Base-by-base conservation (phyloP, 1,284 basidiomycete species). In the Vanrija sp. region DNA sequence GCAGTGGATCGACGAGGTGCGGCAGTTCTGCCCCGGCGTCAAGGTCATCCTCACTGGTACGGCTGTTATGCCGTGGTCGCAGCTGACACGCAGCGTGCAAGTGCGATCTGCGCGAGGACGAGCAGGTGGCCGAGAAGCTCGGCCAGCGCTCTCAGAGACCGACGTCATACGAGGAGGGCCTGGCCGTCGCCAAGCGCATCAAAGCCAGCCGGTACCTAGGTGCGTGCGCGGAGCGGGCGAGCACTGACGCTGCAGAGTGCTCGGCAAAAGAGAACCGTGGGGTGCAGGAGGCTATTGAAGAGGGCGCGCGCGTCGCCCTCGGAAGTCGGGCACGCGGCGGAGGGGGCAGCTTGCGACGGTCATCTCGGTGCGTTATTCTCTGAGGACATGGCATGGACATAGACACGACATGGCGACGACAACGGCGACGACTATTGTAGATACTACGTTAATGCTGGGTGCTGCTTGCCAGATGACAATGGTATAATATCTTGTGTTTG, bases 201-300 rank as follows among this genome's bases (percentile, higher is more conserved):
- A 84, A 89, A 66, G 93, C 93, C 0, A 89, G 85, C 47, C 83
- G 92, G 42, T 97, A 96, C 77, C 81, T 96, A 3, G 92, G 91
- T 92, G 59, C 44, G 84, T 78, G 3, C 22, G 37, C 4, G 10
- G 12, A 10, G 16, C 35, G 16, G 41, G 20, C 52, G 35, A 47
- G 9, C 31, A 31, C 53, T 16, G 20, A 22, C 31, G 15, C 18
- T 41, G 8, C 64, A 93, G 93, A 98, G 79, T 97, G 93, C 72
- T 95, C 91, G 60, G 92, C 94, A 10, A 96, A 95, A 73, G 89
- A 93, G 67, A 94, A 96, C 67, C 83, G 94, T 42, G 94, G 94
- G 4, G 92, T 98, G 9, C 80, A 83, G 23, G 92, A 98, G 71
- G 91, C 93, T 6, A 93, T 98, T 67, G 83, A 88, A 61, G 91